Conservation (phyloP, 768 basidiomycete genomes). For the Tricholoma matsutake region DNA sequence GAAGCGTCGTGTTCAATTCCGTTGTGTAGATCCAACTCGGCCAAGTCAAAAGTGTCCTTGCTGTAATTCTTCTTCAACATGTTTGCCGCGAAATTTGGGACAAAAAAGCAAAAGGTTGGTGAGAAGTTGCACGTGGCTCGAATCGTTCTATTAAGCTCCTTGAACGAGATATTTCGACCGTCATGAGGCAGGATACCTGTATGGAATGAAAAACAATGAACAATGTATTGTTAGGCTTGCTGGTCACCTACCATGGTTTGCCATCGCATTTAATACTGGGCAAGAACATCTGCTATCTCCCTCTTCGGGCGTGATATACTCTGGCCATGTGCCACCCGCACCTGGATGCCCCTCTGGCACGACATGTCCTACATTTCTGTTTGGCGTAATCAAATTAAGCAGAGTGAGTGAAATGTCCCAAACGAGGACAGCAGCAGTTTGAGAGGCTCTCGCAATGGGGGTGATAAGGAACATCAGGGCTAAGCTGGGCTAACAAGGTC, state of each 20-base stretch:
- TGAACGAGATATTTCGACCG: constrained; percentile 68
- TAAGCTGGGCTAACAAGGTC: constrained; percentile 4
- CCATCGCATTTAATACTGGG: constrained; percentile 76
- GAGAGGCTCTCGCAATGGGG: constrained; percentile 26
- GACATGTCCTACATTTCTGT: constrained; percentile 49
- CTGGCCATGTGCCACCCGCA: constrained; percentile 64
- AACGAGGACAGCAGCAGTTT: constrained; percentile 31
- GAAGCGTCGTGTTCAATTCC: constrained; percentile 74
- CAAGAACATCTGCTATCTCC: constrained; percentile 73
- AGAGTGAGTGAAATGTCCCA: constrained; percentile 55
- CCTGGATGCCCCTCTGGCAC: constrained; percentile 55
- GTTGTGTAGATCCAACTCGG: constrained; percentile 70
- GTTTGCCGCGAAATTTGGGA: constrained; percentile 56
- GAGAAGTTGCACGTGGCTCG: constrained; percentile 67
- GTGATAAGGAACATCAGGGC: constrained; percentile 31
- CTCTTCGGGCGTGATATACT: constrained; percentile 52
- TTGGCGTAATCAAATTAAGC: constrained; percentile 49
- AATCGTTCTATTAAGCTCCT: constrained; percentile 40
- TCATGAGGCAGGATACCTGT: constrained; percentile 63
- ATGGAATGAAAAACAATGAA: constrained; percentile 17
- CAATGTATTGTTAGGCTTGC: constrained; percentile 26
- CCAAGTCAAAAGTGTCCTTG: constrained; percentile 60
- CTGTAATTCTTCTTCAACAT: constrained; percentile 55
- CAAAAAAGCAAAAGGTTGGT: constrained; percentile 63
- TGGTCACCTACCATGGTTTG: constrained; percentile 65